Conservation (phyloP, 768 basidiomycete genomes). For the Candolleomyces efflorescens region DNA sequence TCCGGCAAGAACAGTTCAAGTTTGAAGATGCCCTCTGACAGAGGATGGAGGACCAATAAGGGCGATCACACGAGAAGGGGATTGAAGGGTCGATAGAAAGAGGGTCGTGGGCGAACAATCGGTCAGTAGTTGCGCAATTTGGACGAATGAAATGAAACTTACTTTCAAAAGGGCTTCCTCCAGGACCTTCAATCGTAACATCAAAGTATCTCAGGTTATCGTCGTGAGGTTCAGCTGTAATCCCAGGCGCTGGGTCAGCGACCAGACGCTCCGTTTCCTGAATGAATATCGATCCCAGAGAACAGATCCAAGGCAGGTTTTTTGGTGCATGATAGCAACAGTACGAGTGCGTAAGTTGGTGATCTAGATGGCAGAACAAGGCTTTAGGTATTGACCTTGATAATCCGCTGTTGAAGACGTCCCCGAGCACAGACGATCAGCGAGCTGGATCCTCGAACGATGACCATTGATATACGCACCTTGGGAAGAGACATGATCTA, state of each 20-base stretch:
- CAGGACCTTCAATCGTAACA: slow-evolving; percentile 93
- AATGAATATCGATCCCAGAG: not conserved
- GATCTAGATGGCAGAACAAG: not conserved
- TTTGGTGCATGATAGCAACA: not conserved
- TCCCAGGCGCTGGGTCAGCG: slow-evolving; percentile 95
- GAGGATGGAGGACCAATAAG: not conserved
- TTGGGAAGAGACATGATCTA: slow-evolving; percentile 7
- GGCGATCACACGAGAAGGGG: not conserved
- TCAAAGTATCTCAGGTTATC: slow-evolving; percentile 99
- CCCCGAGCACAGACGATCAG: not conserved
- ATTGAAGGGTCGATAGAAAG: not conserved
- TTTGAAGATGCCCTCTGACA: slow-evolving; percentile 82
- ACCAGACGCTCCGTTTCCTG: slow-evolving; percentile 98
- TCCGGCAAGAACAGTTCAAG: slow-evolving; percentile 98
- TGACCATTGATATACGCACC: not conserved
- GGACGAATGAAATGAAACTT: slow-evolving; percentile 15
- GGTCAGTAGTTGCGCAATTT: not conserved
- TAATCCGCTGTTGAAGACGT: slow-evolving; percentile 4
- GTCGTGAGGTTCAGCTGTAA: slow-evolving; percentile 91
- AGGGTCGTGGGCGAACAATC: not conserved
- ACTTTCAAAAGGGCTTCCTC: slow-evolving; percentile 90
- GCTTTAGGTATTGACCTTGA: slow-evolving; percentile 4
- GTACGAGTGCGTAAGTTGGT: not conserved
- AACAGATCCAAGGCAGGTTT: not conserved
- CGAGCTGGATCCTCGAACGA: not conserved